Conservation (phyloP, 2,329 filamentous ascomycete genomes). For the Corynespora cassiicola region DNA sequence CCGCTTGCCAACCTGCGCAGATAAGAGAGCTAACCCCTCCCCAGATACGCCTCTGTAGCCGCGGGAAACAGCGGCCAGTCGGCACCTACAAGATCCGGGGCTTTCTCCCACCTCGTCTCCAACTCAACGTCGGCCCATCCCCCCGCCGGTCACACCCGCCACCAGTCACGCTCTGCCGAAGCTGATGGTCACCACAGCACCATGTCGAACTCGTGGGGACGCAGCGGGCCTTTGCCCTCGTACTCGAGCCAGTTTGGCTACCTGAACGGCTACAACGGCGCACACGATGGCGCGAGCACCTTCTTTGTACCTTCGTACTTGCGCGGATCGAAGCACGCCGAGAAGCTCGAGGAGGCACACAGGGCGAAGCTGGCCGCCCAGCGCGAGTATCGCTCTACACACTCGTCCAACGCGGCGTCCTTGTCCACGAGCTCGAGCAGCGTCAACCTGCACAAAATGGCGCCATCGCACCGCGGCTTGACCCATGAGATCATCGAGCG, state of each 20-base stretch:
- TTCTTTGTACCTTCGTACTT: conserved; percentile 91
- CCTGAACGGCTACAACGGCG: conserved; percentile 30
- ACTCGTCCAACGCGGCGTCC: conserved; percentile 54
- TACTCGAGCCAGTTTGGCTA: conserved; percentile 57
- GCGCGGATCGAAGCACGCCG: conserved; percentile 76
- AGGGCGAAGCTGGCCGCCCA: conserved; percentile 63
- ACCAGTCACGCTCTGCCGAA: conserved; percentile 50
- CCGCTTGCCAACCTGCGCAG: conserved; percentile 51
- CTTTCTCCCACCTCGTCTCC: conserved; percentile 64
- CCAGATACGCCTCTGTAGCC: conserved; percentile 65
- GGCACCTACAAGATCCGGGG: conserved; percentile 46
- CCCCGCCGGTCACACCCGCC: conserved; percentile 33
- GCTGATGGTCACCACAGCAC: conserved; percentile 56
- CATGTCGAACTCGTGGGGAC: conserved; percentile 52
- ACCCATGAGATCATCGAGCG: conserved; percentile 86
- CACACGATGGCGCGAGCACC: conserved; percentile 36
- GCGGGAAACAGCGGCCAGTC: conserved; percentile 41
- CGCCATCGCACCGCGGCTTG: conserved; percentile 75
- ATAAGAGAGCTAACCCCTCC: too few relatives aligned
- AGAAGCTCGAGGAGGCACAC: conserved; percentile 75
- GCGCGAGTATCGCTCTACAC: conserved; percentile 49
- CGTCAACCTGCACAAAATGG: conserved; percentile 66
- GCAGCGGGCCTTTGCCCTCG: conserved; percentile 49
- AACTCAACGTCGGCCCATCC: conserved; percentile 50
- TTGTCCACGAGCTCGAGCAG: conserved; percentile 64